Conservation (phyloP, 345 rosid genomes). For the Passiflora organensis region DNA sequence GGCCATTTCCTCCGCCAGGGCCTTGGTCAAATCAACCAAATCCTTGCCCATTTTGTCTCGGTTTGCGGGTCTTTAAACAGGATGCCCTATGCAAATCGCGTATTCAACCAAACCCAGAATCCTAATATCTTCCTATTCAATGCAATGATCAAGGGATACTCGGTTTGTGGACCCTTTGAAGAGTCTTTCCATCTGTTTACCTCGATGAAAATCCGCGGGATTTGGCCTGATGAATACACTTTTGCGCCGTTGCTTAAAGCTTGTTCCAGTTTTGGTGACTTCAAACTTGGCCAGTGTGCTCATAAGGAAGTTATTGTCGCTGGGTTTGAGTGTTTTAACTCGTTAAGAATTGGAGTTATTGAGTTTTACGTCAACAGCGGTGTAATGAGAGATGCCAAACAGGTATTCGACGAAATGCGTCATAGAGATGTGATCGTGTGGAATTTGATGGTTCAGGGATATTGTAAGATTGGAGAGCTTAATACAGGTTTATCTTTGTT, state of each 20-base stretch:
- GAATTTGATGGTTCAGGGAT: constrained; percentile 67
- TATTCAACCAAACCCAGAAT: constrained; percentile 37
- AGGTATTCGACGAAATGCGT: constrained; percentile 58
- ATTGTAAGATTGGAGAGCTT: constrained; percentile 47
- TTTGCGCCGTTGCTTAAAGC: constrained; percentile 69
- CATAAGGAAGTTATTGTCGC: constrained; percentile 45
- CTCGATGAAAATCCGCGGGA: constrained; percentile 41
- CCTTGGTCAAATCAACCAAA: constrained; percentile 49
- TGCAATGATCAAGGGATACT: constrained; percentile 59
- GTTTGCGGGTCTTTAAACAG: constrained; percentile 51
- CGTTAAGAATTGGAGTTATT: constrained; percentile 50
- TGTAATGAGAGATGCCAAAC: constrained; percentile 49
- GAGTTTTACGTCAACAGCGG: constrained; percentile 41
- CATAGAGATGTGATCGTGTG: constrained; percentile 48
- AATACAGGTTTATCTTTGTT: constrained; percentile 46
- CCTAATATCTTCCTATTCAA: constrained; percentile 56
- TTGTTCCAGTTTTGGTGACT: constrained; percentile 34
- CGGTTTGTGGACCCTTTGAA: constrained; percentile 42
- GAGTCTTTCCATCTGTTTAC: constrained; percentile 44
- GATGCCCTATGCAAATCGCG: constrained; percentile 39
- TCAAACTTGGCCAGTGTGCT: constrained; percentile 36
- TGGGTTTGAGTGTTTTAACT: constrained; percentile 46
- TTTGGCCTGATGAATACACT: constrained; percentile 67
- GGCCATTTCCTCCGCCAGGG: constrained; percentile 59
- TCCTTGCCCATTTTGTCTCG: constrained; percentile 63